Evolutionary conservation across 2,329 filamentous ascomycete species (phyloP).

Genomic region (Cryoendolithus antarcticus): DNA sequence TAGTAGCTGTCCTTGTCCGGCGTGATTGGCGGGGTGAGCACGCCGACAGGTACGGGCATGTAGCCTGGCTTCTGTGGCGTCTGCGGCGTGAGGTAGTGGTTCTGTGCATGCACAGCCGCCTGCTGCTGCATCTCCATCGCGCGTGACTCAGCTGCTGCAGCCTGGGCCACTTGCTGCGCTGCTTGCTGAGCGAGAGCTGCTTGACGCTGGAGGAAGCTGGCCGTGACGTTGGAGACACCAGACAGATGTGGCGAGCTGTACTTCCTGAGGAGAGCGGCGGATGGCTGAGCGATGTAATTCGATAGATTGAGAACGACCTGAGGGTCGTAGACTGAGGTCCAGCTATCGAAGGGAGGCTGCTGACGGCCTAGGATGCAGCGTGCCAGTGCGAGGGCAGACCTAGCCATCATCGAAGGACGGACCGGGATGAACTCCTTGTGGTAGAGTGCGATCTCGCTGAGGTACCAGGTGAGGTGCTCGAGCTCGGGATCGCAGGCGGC

Average conservation of each 20-base stretch:
- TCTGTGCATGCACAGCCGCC: constrained; percentile 17
- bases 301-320: constrained; percentile 52
- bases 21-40: constrained; percentile 75
- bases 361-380: constrained; percentile 73
- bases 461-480: constrained; percentile 88
- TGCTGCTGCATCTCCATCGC: constrained; percentile 8
- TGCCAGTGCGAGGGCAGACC: constrained; percentile 73
- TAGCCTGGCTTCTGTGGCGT: constrained; percentile 69
- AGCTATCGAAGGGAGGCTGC: constrained; percentile 60
- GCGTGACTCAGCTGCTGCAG: constrained; percentile 13
- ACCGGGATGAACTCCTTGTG: constrained; percentile 94
- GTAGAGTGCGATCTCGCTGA: constrained; percentile 89
- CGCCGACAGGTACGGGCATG: constrained; percentile 54
- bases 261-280: constrained; percentile 54
- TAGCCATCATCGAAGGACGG: constrained; percentile 79
- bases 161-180: constrained; percentile 16
- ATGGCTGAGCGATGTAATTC: constrained; percentile 54
- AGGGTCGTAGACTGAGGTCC: constrained; percentile 59
- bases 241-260: constrained; percentile 56
- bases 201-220: constrained; percentile 54
- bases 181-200: constrained; percentile 23
- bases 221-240: constrained; percentile 50
- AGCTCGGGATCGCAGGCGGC: constrained; percentile 66
- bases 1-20: constrained; percentile 45
- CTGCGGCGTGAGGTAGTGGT: constrained; percentile 49